Evolutionary conservation across 2,329 filamentous ascomycete genomes (phyloP).

Genomic region (Cytospora leucostoma): DNA sequence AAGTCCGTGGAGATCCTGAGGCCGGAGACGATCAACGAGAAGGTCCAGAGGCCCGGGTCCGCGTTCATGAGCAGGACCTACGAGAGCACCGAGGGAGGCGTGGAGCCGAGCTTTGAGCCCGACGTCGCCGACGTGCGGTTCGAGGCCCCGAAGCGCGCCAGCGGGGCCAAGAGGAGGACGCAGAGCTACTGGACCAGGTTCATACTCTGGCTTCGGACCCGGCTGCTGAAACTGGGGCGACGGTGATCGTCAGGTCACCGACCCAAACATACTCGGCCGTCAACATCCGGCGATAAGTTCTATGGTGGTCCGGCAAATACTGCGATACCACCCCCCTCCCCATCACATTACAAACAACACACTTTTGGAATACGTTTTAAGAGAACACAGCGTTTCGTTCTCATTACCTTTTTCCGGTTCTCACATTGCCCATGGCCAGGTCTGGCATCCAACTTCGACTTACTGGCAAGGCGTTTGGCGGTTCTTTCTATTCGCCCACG

Average conservation of each 20-base stretch:
- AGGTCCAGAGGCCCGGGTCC: constrained; percentile 35
- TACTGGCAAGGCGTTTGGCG: constrained; percentile 20
- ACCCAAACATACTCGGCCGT: neutral
- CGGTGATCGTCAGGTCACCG: constrained; percentile 15
- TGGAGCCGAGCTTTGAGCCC: constrained; percentile 38
- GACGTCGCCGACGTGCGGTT: constrained; percentile 48
- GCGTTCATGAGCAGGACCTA: constrained; percentile 50
- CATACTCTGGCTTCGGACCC: constrained; percentile 65
- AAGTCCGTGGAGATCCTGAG: constrained; percentile 6
- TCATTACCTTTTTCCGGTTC: constrained; percentile 11
- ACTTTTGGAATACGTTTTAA: constrained; percentile 9
- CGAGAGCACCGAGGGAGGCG: constrained; percentile 42
- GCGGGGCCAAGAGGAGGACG: constrained; percentile 60
- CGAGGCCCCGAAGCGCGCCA: constrained; percentile 44
- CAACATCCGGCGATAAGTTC: constrained; percentile 3
- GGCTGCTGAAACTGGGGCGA: constrained; percentile 47
- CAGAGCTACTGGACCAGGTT: constrained; percentile 64
- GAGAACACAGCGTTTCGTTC: constrained; percentile 3
- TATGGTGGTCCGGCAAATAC: neutral
- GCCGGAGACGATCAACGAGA: constrained; percentile 39
- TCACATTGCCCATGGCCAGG: constrained; percentile 3
- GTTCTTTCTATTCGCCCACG: neutral
- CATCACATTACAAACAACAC: constrained; percentile 8
- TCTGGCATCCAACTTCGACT: constrained; percentile 2
- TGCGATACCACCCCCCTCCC: neutral